Base-by-base conservation (phyloP, 2,329 filamentous ascomycete genomes). In the Hirsutella thompsonii region DNA sequence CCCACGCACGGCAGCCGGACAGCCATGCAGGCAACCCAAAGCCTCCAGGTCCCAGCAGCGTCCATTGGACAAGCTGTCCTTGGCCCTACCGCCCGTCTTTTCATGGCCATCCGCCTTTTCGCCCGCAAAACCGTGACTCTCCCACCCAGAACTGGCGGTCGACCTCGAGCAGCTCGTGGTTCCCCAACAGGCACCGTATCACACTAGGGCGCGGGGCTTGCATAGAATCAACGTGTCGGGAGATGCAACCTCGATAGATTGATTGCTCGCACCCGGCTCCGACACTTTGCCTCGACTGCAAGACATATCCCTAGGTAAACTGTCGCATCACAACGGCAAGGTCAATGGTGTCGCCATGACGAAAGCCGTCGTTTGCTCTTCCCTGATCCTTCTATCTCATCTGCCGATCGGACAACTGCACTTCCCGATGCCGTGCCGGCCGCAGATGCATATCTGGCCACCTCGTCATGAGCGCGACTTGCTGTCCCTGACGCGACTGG, bases 91-190 rank as follows among this genome's bases (percentile, higher is more conserved):
- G 18, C 37, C 41, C 29, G 36, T 16, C 37, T 18, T 19, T 20
- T 11, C 36, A 18, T 14, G 42, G 4, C 36, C 20, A 28, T 39
- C 46, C 46, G 46, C 46, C 46, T 44, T 48, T 48, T 48, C 46
- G 42, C 42, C 46, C 40, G 46, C 46, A 42, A 48, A 46, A 42
- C 19, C 32, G 41, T 37, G 39, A 40, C 39, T 42, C 23, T 36
- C 39, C 38, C 44, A 48, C 38, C 36, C 29, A 37, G 42, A 48
- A 48, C 44, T 44, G 46, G 46, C 46, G 46, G 46, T 44, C 45
- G 43, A 37, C 44, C 37, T 37, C 39, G 14, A 18, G 18, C 36
- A 42, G 19, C 32, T 36, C 37, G 37, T 32, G 36, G 41, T 21
- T 37, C 37, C 20, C 37, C 41, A 37, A 26, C 41, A 19, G 10